These are phyloP conservation scores for rapeseed (Brassica napus) DNA, from an alignment of 345 rosid species.

Conservation along the genomic window Da-Ae NC_063442.1:28150501-28151000, in stretches of 20 bases:
- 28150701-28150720: conserved; percentile 3
- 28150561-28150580: background rate
- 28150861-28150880: background rate
- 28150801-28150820: background rate
- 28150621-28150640: conserved; percentile 6
- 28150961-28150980: background rate
- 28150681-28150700: background rate
- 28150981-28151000: background rate
- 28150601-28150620: conserved; percentile 6
- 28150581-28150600: background rate
- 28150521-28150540: background rate
- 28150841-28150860: background rate
- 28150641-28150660: background rate
- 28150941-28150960: too few species aligned
- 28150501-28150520: background rate
- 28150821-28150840: background rate
- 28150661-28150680: conserved; percentile 1
- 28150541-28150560: conserved; percentile 13
- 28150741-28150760: background rate
- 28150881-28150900: too few species aligned
- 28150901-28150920: background rate
- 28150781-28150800: background rate
- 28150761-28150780: background rate
- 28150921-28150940: background rate
- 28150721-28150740: background rate